Conservation (phyloP, 2,329 filamentous ascomycete species). For the Sphaerulina vaccinii region DNA sequence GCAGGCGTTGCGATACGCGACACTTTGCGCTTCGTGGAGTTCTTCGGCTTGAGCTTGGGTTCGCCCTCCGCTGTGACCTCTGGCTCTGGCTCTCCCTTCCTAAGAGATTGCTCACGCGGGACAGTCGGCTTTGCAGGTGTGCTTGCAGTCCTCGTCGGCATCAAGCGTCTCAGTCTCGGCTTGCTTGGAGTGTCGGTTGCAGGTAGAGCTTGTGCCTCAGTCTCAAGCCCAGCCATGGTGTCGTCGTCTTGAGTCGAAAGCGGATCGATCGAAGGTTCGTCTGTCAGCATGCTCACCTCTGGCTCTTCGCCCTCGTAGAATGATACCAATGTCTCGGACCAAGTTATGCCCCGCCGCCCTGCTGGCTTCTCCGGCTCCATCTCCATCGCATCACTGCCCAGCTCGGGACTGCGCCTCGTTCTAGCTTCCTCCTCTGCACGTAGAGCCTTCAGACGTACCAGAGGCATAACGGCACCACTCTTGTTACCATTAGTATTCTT, state of each 20-base stretch:
- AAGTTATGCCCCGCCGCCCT: slow-evolving; percentile 40
- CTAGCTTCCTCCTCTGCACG: slow-evolving; percentile 24
- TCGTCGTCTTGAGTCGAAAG: slow-evolving; percentile 4
- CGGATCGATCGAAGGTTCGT: slow-evolving; percentile 23
- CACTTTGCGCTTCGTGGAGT: slow-evolving; percentile 25
- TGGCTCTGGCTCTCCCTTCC: slow-evolving; percentile 4
- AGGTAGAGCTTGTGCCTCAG: slow-evolving; percentile 17
- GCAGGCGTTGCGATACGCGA: slow-evolving; percentile 39
- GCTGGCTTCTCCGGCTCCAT: slow-evolving; percentile 27
- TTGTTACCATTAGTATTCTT: slow-evolving; percentile 54
- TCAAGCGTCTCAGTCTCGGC: slow-evolving; percentile 31
- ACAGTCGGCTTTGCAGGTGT: slow-evolving; percentile 18
- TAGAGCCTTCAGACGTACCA: slow-evolving; percentile 45
- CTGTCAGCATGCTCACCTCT: slow-evolving; percentile 25
- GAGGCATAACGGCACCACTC: slow-evolving; percentile 45
- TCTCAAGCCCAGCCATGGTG: not conserved
- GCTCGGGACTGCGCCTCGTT: slow-evolving; percentile 13
- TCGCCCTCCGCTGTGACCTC: not conserved
- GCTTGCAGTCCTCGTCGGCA: slow-evolving; percentile 27
- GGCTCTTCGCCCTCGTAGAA: slow-evolving; percentile 40
- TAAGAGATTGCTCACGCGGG: slow-evolving; percentile 7
- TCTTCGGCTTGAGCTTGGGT: slow-evolving; percentile 1
- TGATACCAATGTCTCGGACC: slow-evolving; percentile 49
- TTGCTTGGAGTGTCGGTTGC: slow-evolving; percentile 35
- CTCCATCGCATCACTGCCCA: slow-evolving; percentile 12